Percentiles rank a stretch among this genome's conserved stretches.
These are phyloP conservation scores for Magnolia kwangsiensis DNA, from an alignment of 164 flowering plant genomes.

Conservation along the genomic window DNA sequence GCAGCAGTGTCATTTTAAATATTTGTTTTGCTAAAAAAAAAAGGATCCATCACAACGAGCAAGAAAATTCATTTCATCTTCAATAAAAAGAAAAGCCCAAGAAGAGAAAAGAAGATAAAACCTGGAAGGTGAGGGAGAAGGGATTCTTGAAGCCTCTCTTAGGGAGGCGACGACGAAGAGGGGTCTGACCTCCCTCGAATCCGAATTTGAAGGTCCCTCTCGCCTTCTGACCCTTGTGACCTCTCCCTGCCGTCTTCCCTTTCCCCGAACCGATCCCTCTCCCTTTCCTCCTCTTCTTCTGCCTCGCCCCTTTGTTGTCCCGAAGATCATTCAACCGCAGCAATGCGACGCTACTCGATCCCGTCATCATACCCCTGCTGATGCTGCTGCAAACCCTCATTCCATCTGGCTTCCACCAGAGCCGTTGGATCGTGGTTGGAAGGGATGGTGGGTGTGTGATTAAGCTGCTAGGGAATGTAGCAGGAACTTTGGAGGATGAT, in stretches of 20 bases:
- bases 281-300: conserved; percentile 89
- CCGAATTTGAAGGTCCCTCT: conserved; percentile 78
- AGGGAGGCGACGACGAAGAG: conserved; percentile 74
- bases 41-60: no score
- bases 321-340: conserved; percentile 77
- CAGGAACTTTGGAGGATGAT: conserved; percentile 1
- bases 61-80: no score
- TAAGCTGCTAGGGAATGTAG: conserved; percentile 10
- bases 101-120: conserved; percentile 5
- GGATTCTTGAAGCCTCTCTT: conserved; percentile 91
- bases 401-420: neutral
- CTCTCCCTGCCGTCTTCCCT: conserved; percentile 94
- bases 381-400: neutral
- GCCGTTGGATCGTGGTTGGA: neutral
- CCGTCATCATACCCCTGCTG: neutral
- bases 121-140: conserved; percentile 85
- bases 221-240: conserved; percentile 93
- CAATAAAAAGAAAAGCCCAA: neutral
- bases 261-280: conserved; percentile 94
- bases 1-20: no score
- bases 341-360: conserved; percentile 26
- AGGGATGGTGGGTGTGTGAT: neutral
- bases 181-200: conserved; percentile 99
- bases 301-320: conserved; percentile 64
- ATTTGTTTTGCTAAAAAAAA: no score